Percentiles rank a stretch among this genome's conserved stretches.
These are phyloP conservation scores for Rhynchosporium secalis DNA, from an alignment of 2,329 filamentous ascomycete genomes.

Conservation along the genomic window DNA sequence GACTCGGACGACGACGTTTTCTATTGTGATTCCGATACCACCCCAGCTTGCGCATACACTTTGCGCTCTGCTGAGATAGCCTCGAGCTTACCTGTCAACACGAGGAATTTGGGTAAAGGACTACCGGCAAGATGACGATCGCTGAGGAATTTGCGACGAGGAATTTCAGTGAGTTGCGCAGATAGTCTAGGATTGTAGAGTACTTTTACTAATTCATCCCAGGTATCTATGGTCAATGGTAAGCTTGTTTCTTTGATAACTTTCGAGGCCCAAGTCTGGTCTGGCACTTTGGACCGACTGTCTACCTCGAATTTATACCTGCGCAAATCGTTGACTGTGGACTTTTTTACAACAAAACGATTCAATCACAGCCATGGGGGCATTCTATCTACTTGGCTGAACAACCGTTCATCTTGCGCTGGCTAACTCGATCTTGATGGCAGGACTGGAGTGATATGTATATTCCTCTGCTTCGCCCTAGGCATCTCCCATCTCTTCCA, in stretches of 20 bases:
- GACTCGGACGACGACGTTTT: not conserved
- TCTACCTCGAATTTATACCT: not conserved
- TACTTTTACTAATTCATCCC: slow-evolving; percentile 31
- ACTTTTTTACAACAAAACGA: not conserved
- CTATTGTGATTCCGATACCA: not conserved
- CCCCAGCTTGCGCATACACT: not conserved
- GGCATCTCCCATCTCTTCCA: slow-evolving; percentile 69
- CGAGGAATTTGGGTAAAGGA: slow-evolving; percentile 18
- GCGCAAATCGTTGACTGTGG: not conserved
- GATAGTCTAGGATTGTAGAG: not conserved
- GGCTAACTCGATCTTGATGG: slow-evolving; percentile 24
- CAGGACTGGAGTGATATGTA: slow-evolving; percentile 69
- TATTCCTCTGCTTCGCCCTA: slow-evolving; percentile 69
- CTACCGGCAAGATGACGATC: slow-evolving; percentile 61
- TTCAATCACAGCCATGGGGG: not conserved
- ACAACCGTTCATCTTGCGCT: not conserved
- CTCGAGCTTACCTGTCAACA: slow-evolving; percentile 16
- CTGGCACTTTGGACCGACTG: slow-evolving; percentile 5
- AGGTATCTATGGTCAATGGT: slow-evolving; percentile 80
- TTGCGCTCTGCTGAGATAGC: slow-evolving; percentile 5
- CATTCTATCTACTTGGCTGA: not conserved
- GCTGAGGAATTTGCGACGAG: slow-evolving; percentile 71
- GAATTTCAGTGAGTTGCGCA: slow-evolving; percentile 67
- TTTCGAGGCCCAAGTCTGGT: not conserved
- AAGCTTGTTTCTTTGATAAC: slow-evolving; percentile 41